Percentiles rank a stretch among this genome's conserved stretches.
Evolutionary conservation across 2,329 filamentous ascomycete species (phyloP).

Genomic region (Cladosporium velox): DNA sequence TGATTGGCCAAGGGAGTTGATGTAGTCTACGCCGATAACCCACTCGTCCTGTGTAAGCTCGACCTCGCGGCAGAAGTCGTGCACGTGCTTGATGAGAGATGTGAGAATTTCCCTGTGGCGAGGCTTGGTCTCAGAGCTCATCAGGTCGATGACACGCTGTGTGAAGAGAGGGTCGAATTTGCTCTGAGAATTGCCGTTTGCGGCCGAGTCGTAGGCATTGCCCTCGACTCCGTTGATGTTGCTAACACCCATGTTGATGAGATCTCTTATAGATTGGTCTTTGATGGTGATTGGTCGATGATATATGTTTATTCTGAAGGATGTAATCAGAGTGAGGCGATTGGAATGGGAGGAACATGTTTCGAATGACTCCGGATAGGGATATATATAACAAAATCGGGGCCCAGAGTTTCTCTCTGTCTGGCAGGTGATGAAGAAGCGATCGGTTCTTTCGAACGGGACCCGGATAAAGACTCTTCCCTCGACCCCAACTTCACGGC

Average conservation of each 20-base stretch:
- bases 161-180: slow-evolving; percentile 38
- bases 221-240: neutral
- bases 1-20: slow-evolving; percentile 59
- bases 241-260: neutral
- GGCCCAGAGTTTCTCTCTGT: neutral
- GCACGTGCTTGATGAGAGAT: slow-evolving; percentile 56
- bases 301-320: neutral
- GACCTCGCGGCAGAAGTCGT: slow-evolving; percentile 61
- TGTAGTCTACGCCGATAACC: slow-evolving; percentile 56
- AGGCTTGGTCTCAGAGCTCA: slow-evolving; percentile 38
- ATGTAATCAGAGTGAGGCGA: neutral
- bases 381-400: neutral
- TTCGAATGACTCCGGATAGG: neutral
- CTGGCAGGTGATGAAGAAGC: neutral
- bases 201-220: neutral
- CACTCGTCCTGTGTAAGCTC: slow-evolving; percentile 61
- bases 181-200: slow-evolving; percentile 4
- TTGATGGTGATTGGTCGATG: neutral
- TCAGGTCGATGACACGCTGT: slow-evolving; percentile 39
- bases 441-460: neutral
- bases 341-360: neutral
- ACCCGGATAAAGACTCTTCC: neutral
- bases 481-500: neutral
- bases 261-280: neutral
- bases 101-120: slow-evolving; percentile 45